Evolutionary conservation across 805 yeast species (phyloP).

Genomic region (Debaryomyces hansenii): DNA sequence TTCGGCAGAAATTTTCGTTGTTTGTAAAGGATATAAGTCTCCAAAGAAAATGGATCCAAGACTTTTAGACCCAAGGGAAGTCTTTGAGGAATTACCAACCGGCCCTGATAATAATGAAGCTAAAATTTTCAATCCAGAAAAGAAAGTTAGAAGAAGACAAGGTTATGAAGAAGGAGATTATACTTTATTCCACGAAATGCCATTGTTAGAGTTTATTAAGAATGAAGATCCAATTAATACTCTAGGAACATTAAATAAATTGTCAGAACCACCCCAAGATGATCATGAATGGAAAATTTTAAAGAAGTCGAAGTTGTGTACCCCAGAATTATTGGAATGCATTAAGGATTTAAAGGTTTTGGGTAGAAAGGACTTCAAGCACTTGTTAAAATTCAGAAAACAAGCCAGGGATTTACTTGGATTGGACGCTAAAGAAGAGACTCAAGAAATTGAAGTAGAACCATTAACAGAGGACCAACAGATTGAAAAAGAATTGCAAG

Average conservation of each 20-base stretch:
- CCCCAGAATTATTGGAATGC: slow-evolving; percentile 76
- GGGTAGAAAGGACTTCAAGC: slow-evolving; percentile 91
- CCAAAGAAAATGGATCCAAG: slow-evolving; percentile 95
- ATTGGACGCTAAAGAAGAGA: slow-evolving; percentile 53
- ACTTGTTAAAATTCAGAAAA: slow-evolving; percentile 83
- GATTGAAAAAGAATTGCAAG: slow-evolving; percentile 80
- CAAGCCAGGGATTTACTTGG: slow-evolving; percentile 79
- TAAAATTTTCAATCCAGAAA: slow-evolving; percentile 92
- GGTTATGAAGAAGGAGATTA: slow-evolving; percentile 97
- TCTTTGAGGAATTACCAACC: slow-evolving; percentile 81
- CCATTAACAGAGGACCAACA: slow-evolving; percentile 83
- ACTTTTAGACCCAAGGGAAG: slow-evolving; percentile 86
- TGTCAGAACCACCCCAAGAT: slow-evolving; percentile 53
- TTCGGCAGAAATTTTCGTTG: slow-evolving; percentile 98
- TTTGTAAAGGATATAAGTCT: slow-evolving; percentile 93
- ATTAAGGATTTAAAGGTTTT: slow-evolving; percentile 89
- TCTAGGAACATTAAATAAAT: slow-evolving; percentile 70
- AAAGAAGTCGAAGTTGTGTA: slow-evolving; percentile 72
- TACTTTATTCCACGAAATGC: slow-evolving; percentile 63
- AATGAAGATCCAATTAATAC: slow-evolving; percentile 80
- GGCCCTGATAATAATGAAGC: slow-evolving; percentile 79
- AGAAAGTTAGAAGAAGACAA: slow-evolving; percentile 83
- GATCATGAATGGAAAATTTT: slow-evolving; percentile 74
- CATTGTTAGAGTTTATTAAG: slow-evolving; percentile 77
- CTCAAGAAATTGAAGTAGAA: slow-evolving; percentile 59